Evolutionary conservation across 768 basidiomycete species (phyloP), one percentile per base, ranked within the genome.

Genomic region (Leccinum uliginosum): DNA sequence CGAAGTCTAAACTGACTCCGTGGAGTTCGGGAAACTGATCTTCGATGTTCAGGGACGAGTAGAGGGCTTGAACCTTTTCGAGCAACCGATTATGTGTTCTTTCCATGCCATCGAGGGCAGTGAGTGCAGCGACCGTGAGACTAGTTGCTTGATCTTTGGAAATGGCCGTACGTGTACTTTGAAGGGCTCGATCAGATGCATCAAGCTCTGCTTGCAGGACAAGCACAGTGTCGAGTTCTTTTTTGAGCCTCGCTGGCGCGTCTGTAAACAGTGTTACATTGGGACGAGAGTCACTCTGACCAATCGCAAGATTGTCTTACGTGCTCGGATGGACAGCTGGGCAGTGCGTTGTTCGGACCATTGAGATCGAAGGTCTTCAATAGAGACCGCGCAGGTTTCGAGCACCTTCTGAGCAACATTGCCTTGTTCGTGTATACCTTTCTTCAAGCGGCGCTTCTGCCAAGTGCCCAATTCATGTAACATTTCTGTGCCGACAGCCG

Each of bases 191-290:
- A n/a, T 74, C 68, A 3, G 73, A 58, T 0, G 46, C 45, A 10
- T 72, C 66, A 3, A 73, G 48, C 15, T 70, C 58, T 1, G 68
- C 67, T 53, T 75, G 74, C 0, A 76, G 64, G 4, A 40, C 53
- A 0, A 77, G 54, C 0, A 77, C 27, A 10, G 27, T 29, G 9
- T 29, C 27, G 27, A 29, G 27, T 29, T 29, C 27, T 29, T 29
- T 29, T 56, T 72, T 73, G 3, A 76, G 59, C 2, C 62, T 51
- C 0, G 38, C 56, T 1, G 71, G 73, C 0, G 69, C 66, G 58
- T 73, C 73, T 73, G 40, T 2, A 52, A 50, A 27, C 1, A 10
- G 8, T 10, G 29, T 30, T 10, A 40, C 5, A 54, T 8, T 15
- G 10, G 24, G 2, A 53, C 29, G 21, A 7, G 29, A 34, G 12